phyloP scores from a whole-genome alignment of 176 grass and related monocot genomes.

The sorghum (Sorghum bicolor) region Sorghum_bicolor_NCBIv3 NC_012870.2:19784001-19784500 shows the following conservation, averaged over 20 bases:
- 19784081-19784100: conserved; percentile 19
- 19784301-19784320: conserved; percentile 59
- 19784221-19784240: conserved; percentile 12
- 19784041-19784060: conserved; percentile 28
- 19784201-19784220: not conserved
- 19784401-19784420: conserved; percentile 71
- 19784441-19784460: conserved; percentile 69
- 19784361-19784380: conserved; percentile 80
- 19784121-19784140: not conserved
- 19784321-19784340: conserved; percentile 46
- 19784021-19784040: conserved; percentile 19
- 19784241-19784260: not conserved
- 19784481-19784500: conserved; percentile 16
- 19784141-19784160: conserved; percentile 16
- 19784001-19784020: not conserved
- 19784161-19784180: conserved; percentile 18
- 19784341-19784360: conserved; percentile 67
- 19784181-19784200: conserved; percentile 14
- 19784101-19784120: not conserved
- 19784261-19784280: conserved; percentile 3
- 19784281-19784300: conserved; percentile 37
- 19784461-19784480: conserved; percentile 49
- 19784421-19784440: conserved; percentile 68
- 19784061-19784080: conserved; percentile 12
- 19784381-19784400: conserved; percentile 73